Conservation (phyloP, 2,329 filamentous ascomycete species). For the Neonectria faginata region DNA sequence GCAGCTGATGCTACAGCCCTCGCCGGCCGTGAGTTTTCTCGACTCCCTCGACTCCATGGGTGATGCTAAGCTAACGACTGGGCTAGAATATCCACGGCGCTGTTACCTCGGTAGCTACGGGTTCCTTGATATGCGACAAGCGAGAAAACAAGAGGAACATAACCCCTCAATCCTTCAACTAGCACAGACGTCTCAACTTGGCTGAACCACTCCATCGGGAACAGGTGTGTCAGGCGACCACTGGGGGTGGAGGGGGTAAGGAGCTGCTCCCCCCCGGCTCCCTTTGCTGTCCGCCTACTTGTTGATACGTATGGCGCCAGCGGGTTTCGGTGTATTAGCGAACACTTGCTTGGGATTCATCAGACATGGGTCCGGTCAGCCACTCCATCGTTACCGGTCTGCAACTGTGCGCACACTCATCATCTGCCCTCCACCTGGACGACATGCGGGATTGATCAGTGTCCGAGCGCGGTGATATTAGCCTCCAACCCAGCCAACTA, state of each 20-base stretch:
- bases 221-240: constrained; percentile 35
- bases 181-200: constrained; percentile 34
- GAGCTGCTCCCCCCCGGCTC: constrained; percentile 3
- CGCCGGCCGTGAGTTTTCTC: not conserved
- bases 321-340: constrained; percentile 20
- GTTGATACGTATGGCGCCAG: constrained; percentile 15
- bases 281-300: constrained; percentile 12
- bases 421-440: constrained; percentile 11
- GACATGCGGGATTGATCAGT: constrained; percentile 15
- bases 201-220: constrained; percentile 45
- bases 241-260: constrained; percentile 17
- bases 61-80: constrained; percentile 3
- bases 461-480: constrained; percentile 19
- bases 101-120: constrained; percentile 12
- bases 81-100: constrained; percentile 6
- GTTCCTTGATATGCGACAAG: constrained; percentile 25
- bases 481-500: constrained; percentile 6
- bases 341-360: constrained; percentile 15
- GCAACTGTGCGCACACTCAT: constrained; percentile 4
- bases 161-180: constrained; percentile 24
- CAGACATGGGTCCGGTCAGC: constrained; percentile 19
- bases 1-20: constrained; percentile 11
- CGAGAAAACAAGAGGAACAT: constrained; percentile 17
- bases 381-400: constrained; percentile 7
- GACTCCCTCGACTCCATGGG: constrained; percentile 10